Conservation (phyloP, 2,329 filamentous ascomycete species). For the Fusarium guadeloupense region DNA sequence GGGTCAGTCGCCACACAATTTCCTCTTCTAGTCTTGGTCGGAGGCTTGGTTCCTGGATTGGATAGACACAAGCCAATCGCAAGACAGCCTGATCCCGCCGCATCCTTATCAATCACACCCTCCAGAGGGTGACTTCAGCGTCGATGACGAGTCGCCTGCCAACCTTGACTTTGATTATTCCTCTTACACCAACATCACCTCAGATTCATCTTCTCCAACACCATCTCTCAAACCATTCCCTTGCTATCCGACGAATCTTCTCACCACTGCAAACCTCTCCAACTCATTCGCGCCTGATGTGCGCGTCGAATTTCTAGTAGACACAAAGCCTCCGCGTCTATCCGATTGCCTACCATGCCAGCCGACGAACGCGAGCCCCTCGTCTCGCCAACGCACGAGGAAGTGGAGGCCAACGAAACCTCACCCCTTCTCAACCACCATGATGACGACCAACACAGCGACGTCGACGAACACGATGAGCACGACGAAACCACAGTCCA, state of each 20-base stretch:
- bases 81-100: conserved; percentile 11
- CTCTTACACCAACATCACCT: conserved; percentile 24
- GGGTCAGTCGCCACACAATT: conserved; percentile 13
- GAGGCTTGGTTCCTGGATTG: conserved; percentile 36
- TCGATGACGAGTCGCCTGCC: conserved; percentile 46
- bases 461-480: conserved; percentile 40
- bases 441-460: conserved; percentile 51
- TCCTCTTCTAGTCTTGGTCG: neutral
- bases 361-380: conserved; percentile 58
- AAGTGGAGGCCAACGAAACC: conserved; percentile 53
- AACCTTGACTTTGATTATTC: conserved; percentile 19
- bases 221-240: neutral
- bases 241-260: neutral
- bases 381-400: conserved; percentile 49
- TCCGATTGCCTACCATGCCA: conserved; percentile 50
- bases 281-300: conserved; percentile 18
- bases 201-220: conserved; percentile 21
- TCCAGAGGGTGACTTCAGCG: conserved; percentile 29
- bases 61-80: conserved; percentile 30
- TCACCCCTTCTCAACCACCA: conserved; percentile 59
- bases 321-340: no score
- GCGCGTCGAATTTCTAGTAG: neutral
- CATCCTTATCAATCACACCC: conserved; percentile 41
- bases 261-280: neutral
- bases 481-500: conserved; percentile 31